phyloP scores from a whole-genome alignment of 306 rosid species.

The Trifolium subterraneum region DNA sequence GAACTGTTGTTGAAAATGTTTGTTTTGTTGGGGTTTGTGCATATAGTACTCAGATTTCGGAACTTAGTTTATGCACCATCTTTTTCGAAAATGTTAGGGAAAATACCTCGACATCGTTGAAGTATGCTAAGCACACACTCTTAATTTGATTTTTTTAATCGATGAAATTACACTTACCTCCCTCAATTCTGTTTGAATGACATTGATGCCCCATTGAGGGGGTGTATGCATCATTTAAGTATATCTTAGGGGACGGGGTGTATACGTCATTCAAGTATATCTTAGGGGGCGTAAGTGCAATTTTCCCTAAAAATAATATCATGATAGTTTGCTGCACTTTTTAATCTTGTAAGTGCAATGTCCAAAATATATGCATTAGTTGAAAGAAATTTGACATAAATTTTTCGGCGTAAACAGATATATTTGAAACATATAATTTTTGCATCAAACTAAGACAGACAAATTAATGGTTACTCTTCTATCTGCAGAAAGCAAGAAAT shows the following conservation, averaged over 20 bases:
- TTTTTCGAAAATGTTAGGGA: neutral
- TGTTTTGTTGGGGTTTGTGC: conserved; percentile 19
- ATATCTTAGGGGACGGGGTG: neutral
- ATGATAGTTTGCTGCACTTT: neutral
- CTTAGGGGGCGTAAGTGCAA: too few relatives aligned
- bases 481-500: conserved; percentile 77
- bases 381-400: neutral
- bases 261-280: too few relatives aligned
- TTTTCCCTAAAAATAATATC: neutral
- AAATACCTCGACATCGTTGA: neutral
- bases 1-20: conserved; percentile 10
- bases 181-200: neutral
- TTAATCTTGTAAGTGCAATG: too few relatives aligned
- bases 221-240: neutral
- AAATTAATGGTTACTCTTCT: neutral
- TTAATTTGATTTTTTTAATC: neutral
- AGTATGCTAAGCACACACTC: neutral
- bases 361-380: neutral
- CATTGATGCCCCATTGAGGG: neutral
- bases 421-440: neutral
- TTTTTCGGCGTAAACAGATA: neutral
- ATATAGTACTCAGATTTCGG: conserved; percentile 6
- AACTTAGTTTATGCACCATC: neutral
- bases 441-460: conserved; percentile 3
- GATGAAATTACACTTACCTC: neutral